Base-by-base conservation (phyloP, 352 stramenopile species). In the Elongisporangium anandrum region DNA sequence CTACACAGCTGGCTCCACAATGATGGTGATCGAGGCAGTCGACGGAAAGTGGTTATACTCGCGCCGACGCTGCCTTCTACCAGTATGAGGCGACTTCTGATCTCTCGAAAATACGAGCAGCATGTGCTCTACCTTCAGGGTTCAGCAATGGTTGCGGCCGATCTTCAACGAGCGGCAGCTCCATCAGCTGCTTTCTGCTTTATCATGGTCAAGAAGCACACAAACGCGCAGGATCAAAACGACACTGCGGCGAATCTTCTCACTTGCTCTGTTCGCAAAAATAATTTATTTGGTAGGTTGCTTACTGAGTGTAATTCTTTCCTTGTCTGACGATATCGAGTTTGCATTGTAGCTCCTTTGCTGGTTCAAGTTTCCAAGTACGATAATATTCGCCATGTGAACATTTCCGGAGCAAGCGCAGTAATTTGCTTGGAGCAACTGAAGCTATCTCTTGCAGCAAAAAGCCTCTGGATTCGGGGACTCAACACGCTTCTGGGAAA, bases 401-500 rank as follows among this genome's bases (percentile, higher is more conserved):
- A 88, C 26, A 88, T 90, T 47, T 90, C 84, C 6, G 77, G 81
- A 15, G 82, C 81, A 0, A 81, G 79, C 29, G 70, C 81, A 50
- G 77, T 93, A 20, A 68, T 93, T 16, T 95, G 87, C 50, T 60
- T 94, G 17, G 79, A 95, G 49, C 77, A 93, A 52, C 59, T 95
- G 3, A 81, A 85, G 29, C 61, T 93, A 13, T 75, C 79, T 1
- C 74, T 95, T 39, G 76, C 92, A 10, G 86, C 75, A 0, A 94
- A 92, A 50, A 86, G 76, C 45, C 59, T 88, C 29, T 85, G 85
- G 70, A 90, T 92, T 23, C 72, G 65, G 41, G 86, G 86, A 0
- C 26, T 94, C 0, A 88, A 85, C 16, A 77, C 86, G 0, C 87
- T 94, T n/a, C 53, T 95, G 15, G 75, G 81, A 15, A 95, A 93